Base-by-base conservation (phyloP, 805 yeast genomes). In the Suhomyces vadensis region DNA sequence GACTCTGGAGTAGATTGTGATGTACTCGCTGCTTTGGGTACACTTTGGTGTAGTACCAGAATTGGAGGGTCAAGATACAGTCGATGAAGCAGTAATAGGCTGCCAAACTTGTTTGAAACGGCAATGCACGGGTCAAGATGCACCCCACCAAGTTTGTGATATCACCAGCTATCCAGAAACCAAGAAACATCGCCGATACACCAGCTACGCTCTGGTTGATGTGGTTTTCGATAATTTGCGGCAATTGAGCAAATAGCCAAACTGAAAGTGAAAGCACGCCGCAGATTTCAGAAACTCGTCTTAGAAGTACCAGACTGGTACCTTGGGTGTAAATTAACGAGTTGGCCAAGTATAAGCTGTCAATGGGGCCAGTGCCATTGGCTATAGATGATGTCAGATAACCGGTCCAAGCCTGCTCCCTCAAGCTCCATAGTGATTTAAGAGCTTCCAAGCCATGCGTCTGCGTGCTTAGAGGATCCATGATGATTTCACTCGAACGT, bases 71-170 rank as follows among this genome's bases (percentile, higher is more conserved):
- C 22, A 91, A 69, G 8, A 87, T 68, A 19, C 76, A 42, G 63
- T 91, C 97, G 49, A 87, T 85, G 45, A 74, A 64, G 40, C 92
- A 69, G 59, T 87, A 90, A 64, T 91, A 91, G 2, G 77, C 46
- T 0, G 95, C 87, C 13, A 90, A 67, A 17, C 82, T 67, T 8
- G 81, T 76, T 60, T 90, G 97, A 64, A 90, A 91, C n/a, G 84
- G 81, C 37, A 89, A 69, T 48, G 91, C 97, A 5, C 78, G 60
- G 0, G 96, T 89, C 37, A 89, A 59, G 0, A 87, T 47, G 48
- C 96, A 88, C 0, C 97, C 97, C 0, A 76, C 37, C 22, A 83
- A 62, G 35, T 80, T 75, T 6, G 81, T 73, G 16, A 73, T 61
- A 36, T 56, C 75, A 13, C 75, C 74, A 4, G 61, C 52, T 27